Conservation (phyloP, 495 filamentous ascomycete genomes). For the Aspergillus sclerotioniger region DNA sequence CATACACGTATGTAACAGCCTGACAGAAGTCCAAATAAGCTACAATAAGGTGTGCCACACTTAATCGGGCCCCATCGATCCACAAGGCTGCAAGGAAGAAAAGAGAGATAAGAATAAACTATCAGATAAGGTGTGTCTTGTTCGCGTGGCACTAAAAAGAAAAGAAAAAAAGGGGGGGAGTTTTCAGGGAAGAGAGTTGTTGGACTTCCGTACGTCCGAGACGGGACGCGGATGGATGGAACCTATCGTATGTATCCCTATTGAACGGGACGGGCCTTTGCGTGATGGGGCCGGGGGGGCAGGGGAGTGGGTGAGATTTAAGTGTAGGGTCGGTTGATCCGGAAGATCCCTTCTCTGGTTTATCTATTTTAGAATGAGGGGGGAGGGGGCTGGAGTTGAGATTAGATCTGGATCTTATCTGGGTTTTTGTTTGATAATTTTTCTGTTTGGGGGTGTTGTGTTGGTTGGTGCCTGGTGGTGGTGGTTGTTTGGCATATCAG, state of each 20-base stretch:
- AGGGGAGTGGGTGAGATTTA: neutral
- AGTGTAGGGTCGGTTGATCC: neutral
- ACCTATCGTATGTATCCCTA: neutral
- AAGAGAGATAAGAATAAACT: conserved; percentile 5
- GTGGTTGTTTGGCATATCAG: neutral
- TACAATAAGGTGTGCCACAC: conserved; percentile 12
- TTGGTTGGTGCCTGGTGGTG: too few species aligned
- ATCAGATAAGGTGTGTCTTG: conserved; percentile 2
- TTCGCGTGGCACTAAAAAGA: neutral
- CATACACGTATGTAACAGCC: conserved; percentile 8
- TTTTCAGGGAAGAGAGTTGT: conserved; percentile 9
- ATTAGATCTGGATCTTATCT: neutral
- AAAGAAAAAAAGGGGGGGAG: conserved; percentile 4
- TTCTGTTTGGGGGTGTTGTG: neutral
- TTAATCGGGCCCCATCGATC: conserved; percentile 2
- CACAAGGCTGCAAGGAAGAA: conserved; percentile 5
- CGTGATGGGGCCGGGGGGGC: neutral
- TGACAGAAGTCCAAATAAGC: conserved; percentile 26
- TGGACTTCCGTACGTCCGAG: conserved; percentile 28
- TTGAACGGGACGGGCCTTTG: neutral
- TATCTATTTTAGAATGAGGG: neutral
- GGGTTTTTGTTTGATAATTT: neutral
- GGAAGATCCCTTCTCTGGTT: neutral
- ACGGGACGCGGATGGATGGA: conserved; percentile 9
- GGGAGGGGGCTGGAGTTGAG: neutral